phyloP scores from a whole-genome alignment of 495 filamentous ascomycete genomes.

The Neurospora hispaniola region DNA sequence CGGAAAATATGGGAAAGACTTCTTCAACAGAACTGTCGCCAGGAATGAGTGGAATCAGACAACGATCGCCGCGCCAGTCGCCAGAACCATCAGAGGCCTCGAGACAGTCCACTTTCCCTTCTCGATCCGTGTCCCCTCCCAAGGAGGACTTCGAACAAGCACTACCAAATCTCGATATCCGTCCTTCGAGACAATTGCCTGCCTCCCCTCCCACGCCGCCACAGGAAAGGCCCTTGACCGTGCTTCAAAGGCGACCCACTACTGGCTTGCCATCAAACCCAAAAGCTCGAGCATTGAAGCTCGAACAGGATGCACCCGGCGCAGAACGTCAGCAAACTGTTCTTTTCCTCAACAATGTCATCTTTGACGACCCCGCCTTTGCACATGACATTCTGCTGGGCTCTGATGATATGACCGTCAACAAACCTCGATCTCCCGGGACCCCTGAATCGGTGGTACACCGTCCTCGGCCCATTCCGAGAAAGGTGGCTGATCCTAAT shows the following conservation, averaged over 20 bases:
- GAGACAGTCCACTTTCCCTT: background rate
- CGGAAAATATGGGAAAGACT: conserved; percentile 8
- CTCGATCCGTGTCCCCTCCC: background rate
- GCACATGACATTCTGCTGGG: conserved; percentile 36
- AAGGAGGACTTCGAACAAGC: background rate
- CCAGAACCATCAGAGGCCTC: conserved; percentile 1
- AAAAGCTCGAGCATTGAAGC: conserved; percentile 28
- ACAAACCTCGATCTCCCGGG: conserved; percentile 9
- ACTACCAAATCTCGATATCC: conserved; percentile 14
- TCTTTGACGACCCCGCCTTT: conserved; percentile 35
- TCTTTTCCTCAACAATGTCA: conserved; percentile 43
- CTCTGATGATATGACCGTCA: conserved; percentile 19
- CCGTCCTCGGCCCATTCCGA: conserved; percentile 41
- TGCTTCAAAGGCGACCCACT: conserved; percentile 36
- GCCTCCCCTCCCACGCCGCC: conserved; percentile 18
- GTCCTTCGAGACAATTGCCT: conserved; percentile 25
- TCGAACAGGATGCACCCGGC: conserved; percentile 16
- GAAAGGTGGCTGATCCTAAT: conserved; percentile 31
- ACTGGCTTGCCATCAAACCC: conserved; percentile 42
- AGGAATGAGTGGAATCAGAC: conserved; percentile 28
- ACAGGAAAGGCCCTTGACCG: conserved; percentile 26
- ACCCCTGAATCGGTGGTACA: conserved; percentile 34
- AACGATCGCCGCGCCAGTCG: conserved; percentile 30
- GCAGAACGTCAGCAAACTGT: conserved; percentile 33
- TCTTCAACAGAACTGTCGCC: conserved; percentile 37